A percentile compares a stretch with the other conserved stretches of the same genome.
phyloP scores from a whole-genome alignment of 2,329 filamentous ascomycete species.

The Albifimbria verrucaria region DNA sequence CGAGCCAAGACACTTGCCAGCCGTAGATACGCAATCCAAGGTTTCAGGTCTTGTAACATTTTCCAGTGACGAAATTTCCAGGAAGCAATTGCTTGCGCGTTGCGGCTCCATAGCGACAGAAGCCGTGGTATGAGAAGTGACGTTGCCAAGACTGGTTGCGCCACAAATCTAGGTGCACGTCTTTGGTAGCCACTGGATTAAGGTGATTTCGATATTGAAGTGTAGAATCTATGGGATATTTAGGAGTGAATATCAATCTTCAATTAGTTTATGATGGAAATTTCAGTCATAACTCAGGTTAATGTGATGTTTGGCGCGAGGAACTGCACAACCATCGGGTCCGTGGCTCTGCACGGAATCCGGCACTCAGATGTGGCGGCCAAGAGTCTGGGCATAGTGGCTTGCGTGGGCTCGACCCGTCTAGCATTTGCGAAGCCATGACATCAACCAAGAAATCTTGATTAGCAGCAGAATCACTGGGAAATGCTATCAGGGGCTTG shows the following conservation, averaged over 20 bases:
- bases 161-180: background rate
- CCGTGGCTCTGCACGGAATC: background rate
- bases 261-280: background rate
- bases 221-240: background rate
- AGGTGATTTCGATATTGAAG: background rate
- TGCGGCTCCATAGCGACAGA: background rate
- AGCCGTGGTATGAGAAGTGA: background rate
- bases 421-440: background rate
- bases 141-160: background rate
- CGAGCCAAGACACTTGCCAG: background rate
- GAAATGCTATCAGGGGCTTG: background rate
- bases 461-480: background rate
- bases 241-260: background rate
- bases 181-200: background rate
- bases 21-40: background rate
- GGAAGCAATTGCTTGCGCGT: background rate
- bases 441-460: background rate
- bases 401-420: background rate
- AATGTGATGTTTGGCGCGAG: background rate
- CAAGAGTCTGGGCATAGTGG: constrained; percentile 1
- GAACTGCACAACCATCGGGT: background rate
- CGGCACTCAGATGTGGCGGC: background rate
- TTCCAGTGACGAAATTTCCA: background rate
- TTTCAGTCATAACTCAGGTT: background rate
- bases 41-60: background rate